Base-by-base conservation (phyloP, 257 asterid genomes). In the Gentiana macrophylla region DNA sequence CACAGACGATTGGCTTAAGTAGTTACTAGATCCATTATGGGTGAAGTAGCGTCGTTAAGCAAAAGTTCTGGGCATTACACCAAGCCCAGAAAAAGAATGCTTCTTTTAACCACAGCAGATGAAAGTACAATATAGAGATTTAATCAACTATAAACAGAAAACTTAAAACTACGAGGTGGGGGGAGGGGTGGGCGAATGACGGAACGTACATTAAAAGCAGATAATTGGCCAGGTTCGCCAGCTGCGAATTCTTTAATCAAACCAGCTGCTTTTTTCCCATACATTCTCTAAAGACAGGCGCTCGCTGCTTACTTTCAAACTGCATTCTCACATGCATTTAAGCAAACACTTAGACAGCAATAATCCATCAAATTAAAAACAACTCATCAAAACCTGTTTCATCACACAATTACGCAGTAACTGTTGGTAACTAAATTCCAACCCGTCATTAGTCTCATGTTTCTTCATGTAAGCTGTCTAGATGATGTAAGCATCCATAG, bases 201-300 rank as follows among this genome's bases (percentile, higher is more conserved):
- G 61, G 37, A 46, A 49, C 87, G 67, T 75, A 84, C 97, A 60
- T 90, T 77, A 69, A 82, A 90, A 66, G 83, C 73, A 44, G 77
- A 50, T 45, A 90, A 81, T 74, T 86, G 90, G 57, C 97, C 96
- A 24, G 80, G 82, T 53, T 86, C 94, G 48, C 77, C 46, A 41
- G 79, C 75, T 1, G 83, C 86, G 32, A 86, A 68, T 71, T 90
- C 97, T 66, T 71, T 84, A 60, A 84, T 89, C 69, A 90, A 70
- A 52, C 82, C 94, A 12, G 80, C 71, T 53, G 81, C 94, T 67
- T 82, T 90, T 70, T 76, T 82, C 53, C 77, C 96, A 24, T 84
- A 84, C 96, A 90, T 86, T 46, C 67, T 63, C 49, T 55, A 48
- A 43, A 10, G 53, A 12, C 55, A 35, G 64, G 57, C 2, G 10